Conservation (phyloP, 2,329 filamentous ascomycete genomes). For the Cadophora sp. region DNA sequence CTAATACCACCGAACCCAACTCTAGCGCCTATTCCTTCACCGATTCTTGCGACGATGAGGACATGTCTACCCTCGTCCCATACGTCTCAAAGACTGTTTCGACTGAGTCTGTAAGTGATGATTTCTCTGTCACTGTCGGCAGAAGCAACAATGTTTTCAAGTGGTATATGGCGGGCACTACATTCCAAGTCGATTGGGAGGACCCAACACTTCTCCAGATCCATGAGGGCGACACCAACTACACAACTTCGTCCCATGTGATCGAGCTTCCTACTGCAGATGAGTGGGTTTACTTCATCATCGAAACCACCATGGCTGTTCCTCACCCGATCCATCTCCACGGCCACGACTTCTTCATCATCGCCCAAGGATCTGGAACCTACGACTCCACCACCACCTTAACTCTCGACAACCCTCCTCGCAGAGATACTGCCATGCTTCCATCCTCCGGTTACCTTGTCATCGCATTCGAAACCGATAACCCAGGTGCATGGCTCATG, state of each 20-base stretch:
- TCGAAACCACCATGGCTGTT: conserved; percentile 35
- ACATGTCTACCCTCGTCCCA: too few species aligned
- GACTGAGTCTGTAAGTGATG: conserved; percentile 26
- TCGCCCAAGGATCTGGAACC: conserved; percentile 54
- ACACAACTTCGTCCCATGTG: conserved; percentile 34
- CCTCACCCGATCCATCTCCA: conserved; percentile 54
- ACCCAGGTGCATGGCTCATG: conserved; percentile 42
- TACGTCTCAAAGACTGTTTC: background rate
- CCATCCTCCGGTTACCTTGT: conserved; percentile 40
- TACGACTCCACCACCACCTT: conserved; percentile 41
- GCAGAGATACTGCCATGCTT: conserved; percentile 59
- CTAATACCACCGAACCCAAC: conserved; percentile 47
- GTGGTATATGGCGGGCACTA: conserved; percentile 56
- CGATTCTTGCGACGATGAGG: too few species aligned
- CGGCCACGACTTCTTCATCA: conserved; percentile 56
- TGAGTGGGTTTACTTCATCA: conserved; percentile 44
- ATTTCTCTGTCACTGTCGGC: conserved; percentile 42
- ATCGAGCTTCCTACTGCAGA: conserved; percentile 39
- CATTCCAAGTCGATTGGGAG: conserved; percentile 55
- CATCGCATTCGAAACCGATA: conserved; percentile 40
- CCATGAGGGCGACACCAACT: conserved; percentile 39
- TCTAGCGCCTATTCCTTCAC: too few species aligned
- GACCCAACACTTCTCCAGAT: conserved; percentile 53
- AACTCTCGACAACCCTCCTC: conserved; percentile 52
- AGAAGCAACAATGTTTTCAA: conserved; percentile 47